Evolutionary conservation across 257 asterid genomes (phyloP).

Genomic region (Rubia yunnanensis): DNA sequence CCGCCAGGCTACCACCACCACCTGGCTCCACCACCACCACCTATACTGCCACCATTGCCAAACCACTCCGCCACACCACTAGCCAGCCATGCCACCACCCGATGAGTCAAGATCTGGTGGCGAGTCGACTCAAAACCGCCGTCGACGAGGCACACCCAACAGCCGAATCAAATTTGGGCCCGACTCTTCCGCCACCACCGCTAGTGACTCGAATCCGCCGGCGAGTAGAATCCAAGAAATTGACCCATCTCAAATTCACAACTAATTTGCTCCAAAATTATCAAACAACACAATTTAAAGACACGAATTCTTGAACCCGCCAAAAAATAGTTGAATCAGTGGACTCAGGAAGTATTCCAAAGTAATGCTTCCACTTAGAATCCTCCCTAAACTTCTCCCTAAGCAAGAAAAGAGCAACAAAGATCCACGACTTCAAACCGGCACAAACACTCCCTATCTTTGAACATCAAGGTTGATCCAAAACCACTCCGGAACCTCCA

Average conservation of each 20-base stretch:
- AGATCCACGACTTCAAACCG: slow-evolving; percentile 78
- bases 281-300: not conserved
- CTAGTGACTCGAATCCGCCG: no score
- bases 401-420: slow-evolving; percentile 71
- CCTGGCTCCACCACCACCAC: no score
- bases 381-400: slow-evolving; percentile 56
- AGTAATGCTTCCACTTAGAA: slow-evolving; percentile 80
- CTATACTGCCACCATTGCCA: no score
- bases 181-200: no score
- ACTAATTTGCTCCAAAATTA: not conserved
- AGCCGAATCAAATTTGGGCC: no score
- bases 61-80: no score
- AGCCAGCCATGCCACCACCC: no score
- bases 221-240: slow-evolving; percentile 31
- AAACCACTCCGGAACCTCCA: slow-evolving; percentile 74
- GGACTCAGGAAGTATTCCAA: slow-evolving; percentile 58
- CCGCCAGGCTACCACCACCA: no score
- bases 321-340: slow-evolving; percentile 83
- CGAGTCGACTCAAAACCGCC: no score
- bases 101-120: no score
- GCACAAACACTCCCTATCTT: slow-evolving; percentile 68
- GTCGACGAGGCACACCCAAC: no score
- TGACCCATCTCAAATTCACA: slow-evolving; percentile 14
- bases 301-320: slow-evolving; percentile 37
- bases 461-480: slow-evolving; percentile 80